A percentile compares a stretch with the other conserved stretches of the same genome.
Conservation (phyloP, 768 basidiomycete species). For the Amanita exitialis region DNA sequence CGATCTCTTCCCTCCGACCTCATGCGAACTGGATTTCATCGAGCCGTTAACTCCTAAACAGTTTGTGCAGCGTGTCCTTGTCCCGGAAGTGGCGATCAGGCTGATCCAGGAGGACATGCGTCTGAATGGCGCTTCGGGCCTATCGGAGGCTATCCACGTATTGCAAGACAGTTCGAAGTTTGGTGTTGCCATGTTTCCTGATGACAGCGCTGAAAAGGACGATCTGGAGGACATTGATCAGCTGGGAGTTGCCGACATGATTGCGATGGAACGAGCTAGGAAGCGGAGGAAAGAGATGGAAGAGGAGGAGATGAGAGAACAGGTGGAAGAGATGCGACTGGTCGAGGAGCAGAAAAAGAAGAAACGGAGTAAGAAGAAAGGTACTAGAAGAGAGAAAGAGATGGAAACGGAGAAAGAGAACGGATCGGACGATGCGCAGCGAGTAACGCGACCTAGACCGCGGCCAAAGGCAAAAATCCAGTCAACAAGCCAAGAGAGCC, state of each 20-base stretch:
- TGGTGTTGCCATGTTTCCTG: conserved; percentile 81
- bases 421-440: not conserved
- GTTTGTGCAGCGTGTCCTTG: conserved; percentile 77
- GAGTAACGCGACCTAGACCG: conserved; percentile 15
- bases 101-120: conserved; percentile 75
- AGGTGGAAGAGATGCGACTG: conserved; percentile 12
- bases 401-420: not conserved
- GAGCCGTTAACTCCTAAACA: conserved; percentile 62
- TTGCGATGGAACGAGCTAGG: conserved; percentile 44
- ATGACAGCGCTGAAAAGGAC: conserved; percentile 33
- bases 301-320: conserved; percentile 26
- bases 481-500: conserved; percentile 8
- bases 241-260: conserved; percentile 36
- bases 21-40: conserved; percentile 42
- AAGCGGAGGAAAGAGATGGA: conserved; percentile 43
- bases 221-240: conserved; percentile 17
- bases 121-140: conserved; percentile 27
- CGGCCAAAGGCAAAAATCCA: conserved; percentile 14
- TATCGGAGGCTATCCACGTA: conserved; percentile 41
- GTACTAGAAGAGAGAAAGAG: conserved; percentile 8
- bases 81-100: conserved; percentile 76
- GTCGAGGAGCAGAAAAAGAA: conserved; percentile 8
- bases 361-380: not conserved
- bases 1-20: conserved; percentile 58
- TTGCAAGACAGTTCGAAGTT: conserved; percentile 73